Percentiles rank a stretch among this genome's conserved stretches.
Evolutionary conservation across 371 early-diverging fungal species (phyloP).

Genomic region (Mortierella sp.): DNA sequence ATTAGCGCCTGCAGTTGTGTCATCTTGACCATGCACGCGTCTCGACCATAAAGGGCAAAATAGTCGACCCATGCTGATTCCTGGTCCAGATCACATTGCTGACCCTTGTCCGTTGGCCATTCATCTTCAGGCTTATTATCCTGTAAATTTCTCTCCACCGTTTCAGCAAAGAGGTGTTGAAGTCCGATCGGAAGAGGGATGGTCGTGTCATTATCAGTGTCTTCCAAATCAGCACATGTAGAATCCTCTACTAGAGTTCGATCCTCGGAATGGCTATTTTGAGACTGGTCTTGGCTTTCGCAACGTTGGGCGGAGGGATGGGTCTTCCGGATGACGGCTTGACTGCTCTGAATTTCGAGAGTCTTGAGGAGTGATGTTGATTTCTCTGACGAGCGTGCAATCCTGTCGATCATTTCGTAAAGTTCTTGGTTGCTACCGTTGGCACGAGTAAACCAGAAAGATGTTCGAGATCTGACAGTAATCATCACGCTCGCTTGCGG

Average conservation of each 20-base stretch:
- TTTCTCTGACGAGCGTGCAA: neutral
- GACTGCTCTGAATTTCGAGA: constrained; percentile 26
- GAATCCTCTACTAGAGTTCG: constrained; percentile 17
- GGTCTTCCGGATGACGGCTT: neutral
- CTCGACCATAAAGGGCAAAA: constrained; percentile 64
- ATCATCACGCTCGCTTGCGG: constrained; percentile 24
- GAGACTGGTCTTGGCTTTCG: constrained; percentile 16
- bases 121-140: too few relatives aligned
- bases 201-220: constrained; percentile 6
- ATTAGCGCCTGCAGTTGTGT: constrained; percentile 59
- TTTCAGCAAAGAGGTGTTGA: constrained; percentile 15
- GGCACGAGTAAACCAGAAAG: constrained; percentile 27
- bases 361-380: constrained; percentile 26
- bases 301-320: neutral
- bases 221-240: neutral
- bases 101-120: neutral
- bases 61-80: constrained; percentile 56
- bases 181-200: constrained; percentile 33
- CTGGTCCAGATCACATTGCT: constrained; percentile 23
- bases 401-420: constrained; percentile 20
- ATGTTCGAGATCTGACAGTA: constrained; percentile 21
- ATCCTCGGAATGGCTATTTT: constrained; percentile 18
- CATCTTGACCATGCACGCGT: constrained; percentile 66
- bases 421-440: constrained; percentile 31
- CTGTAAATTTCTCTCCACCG: neutral